phyloP scores from a whole-genome alignment of 2,329 filamentous ascomycete genomes.

The Passalora sequoiae region DNA sequence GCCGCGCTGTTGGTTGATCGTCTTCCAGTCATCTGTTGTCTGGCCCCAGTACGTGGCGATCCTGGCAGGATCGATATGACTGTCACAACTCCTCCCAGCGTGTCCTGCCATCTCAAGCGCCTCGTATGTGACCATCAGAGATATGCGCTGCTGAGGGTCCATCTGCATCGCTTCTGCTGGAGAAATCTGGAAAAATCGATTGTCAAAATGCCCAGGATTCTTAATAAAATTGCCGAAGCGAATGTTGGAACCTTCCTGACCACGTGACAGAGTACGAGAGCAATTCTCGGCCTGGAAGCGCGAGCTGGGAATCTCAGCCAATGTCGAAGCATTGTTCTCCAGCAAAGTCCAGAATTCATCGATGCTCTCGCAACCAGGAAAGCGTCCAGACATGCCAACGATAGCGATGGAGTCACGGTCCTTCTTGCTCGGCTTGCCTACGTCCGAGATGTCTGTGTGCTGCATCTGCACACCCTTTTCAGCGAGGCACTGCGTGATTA shows the following conservation, averaged over 20 bases:
- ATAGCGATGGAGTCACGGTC: slow-evolving; percentile 39
- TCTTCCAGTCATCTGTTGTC: slow-evolving; percentile 31
- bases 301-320: slow-evolving; percentile 18
- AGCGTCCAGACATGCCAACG: slow-evolving; percentile 40
- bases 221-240: slow-evolving; percentile 36
- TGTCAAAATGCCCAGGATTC: slow-evolving; percentile 36
- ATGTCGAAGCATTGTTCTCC: slow-evolving; percentile 2
- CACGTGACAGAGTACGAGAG: background rate
- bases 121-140: slow-evolving; percentile 9
- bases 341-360: slow-evolving; percentile 6
- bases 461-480: no score
- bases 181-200: slow-evolving; percentile 38
- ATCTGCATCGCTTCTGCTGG: slow-evolving; percentile 21
- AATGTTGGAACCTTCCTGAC: slow-evolving; percentile 16
- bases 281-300: slow-evolving; percentile 22
- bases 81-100: background rate
- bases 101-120: slow-evolving; percentile 13
- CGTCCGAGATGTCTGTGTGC: no score
- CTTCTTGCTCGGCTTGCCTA: no score
- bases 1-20: slow-evolving; percentile 20
- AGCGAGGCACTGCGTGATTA: no score
- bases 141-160: slow-evolving; percentile 9
- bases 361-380: slow-evolving; percentile 37
- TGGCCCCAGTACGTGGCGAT: slow-evolving; percentile 33
- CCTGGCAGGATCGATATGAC: slow-evolving; percentile 24